These are phyloP conservation scores for Pezicula radicicola DNA, from an alignment of 2,329 filamentous ascomycete genomes.

Conservation along the genomic window DNA sequence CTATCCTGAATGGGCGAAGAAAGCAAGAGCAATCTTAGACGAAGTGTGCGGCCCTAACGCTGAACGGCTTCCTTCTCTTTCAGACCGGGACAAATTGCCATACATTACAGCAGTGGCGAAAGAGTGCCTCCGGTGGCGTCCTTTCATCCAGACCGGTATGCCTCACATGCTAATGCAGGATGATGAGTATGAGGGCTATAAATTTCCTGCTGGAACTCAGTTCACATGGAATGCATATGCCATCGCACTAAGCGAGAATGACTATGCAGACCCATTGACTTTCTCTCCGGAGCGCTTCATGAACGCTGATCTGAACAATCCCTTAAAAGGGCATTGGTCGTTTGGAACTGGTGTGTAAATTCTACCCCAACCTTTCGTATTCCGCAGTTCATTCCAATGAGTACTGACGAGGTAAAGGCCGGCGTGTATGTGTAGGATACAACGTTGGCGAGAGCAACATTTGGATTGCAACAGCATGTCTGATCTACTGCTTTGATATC, in stretches of 20 bases:
- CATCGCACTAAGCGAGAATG: slow-evolving; percentile 39
- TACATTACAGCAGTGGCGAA: slow-evolving; percentile 42
- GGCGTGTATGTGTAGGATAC: too few relatives aligned
- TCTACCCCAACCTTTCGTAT: too few relatives aligned
- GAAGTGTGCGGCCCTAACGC: slow-evolving; percentile 33
- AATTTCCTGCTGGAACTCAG: slow-evolving; percentile 39
- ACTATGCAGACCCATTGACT: slow-evolving; percentile 43
- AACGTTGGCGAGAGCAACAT: too few relatives aligned
- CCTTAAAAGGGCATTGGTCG: slow-evolving; percentile 27
- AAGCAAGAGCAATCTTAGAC: slow-evolving; percentile 40
- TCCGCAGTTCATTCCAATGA: too few relatives aligned
- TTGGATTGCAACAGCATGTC: too few relatives aligned
- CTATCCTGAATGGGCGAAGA: slow-evolving; percentile 11
- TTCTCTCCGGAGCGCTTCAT: slow-evolving; percentile 46
- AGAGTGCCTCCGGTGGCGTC: slow-evolving; percentile 43
- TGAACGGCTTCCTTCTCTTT: slow-evolving; percentile 34
- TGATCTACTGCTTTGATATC: too few relatives aligned
- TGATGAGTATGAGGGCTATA: slow-evolving; percentile 42
- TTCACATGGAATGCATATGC: slow-evolving; percentile 37
- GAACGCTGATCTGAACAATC: slow-evolving; percentile 31
- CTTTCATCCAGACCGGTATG: slow-evolving; percentile 32
- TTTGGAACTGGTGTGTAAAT: slow-evolving; percentile 25
- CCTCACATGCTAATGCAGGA: slow-evolving; percentile 37
- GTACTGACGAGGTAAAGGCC: too few relatives aligned
- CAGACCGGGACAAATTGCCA: slow-evolving; percentile 36